Base-by-base conservation (phyloP, 331 rosid genomes). In the Malus hybrid region DNA sequence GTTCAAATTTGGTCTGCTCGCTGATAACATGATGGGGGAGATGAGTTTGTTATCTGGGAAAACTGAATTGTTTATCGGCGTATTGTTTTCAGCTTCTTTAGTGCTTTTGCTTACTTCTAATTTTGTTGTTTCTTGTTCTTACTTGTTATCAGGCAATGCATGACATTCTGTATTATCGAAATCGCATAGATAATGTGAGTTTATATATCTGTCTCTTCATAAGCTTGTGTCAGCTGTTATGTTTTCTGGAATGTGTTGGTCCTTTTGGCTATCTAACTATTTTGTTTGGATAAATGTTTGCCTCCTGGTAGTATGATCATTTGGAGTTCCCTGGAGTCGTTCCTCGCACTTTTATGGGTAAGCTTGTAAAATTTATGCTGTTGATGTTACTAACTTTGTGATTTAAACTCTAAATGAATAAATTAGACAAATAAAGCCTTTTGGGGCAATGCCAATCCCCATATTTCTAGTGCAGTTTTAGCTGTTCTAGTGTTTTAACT, bases 321-420 rank as follows among this genome's bases (percentile, higher is more conserved):
- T 77, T 92, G 85, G 99, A 90, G 79, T 94, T 94, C 64, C 91
- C 97, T 14, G 97, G 99, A 6, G 97, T 92, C 19, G 97, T 92
- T 84, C 96, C 97, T 81, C 97, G 97, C 70, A 92, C 96, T 72
- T 90, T 94, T 71, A 72, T 90, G 2, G 99, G 99, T 92, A 84
- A 72, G 81, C 57, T 74, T 83, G 61, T 33, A 5, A 24, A 19
- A 2, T 26, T 18, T 46, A 5, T 4, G 24, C 28, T 69, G 28
- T 14, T 3, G 3, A 33, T 70, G 53, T 26, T 26, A 61, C 13
- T 4, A 39, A 24, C 11, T 63, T 39, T 24, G 10, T 42, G 48
- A 42, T 42, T 42, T 42, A 42, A 42, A 42, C 5, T 42, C 48
- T 42, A 42, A 42, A 42, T 3, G 48, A 42, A 5, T 3, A 42